phyloP scores from a whole-genome alignment of 192 early-diverging fungal species.

The Coemansia sp. region DNA sequence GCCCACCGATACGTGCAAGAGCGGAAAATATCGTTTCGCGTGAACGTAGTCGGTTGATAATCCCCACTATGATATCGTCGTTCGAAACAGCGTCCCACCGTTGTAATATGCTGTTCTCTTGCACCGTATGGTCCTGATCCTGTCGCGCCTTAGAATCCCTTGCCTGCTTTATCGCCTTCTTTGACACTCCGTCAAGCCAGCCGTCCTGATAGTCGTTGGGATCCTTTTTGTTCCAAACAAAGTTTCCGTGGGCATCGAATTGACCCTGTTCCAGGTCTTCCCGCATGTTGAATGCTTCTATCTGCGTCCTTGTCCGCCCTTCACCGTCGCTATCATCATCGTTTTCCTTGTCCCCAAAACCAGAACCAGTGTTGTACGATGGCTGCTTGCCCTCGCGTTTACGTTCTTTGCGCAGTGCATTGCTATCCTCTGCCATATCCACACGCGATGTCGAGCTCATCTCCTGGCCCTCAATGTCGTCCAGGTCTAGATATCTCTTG shows the following conservation, averaged over 20 bases:
- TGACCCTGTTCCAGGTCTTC: constrained; percentile 69
- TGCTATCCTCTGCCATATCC: background rate
- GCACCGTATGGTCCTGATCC: constrained; percentile 14
- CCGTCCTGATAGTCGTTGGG: constrained; percentile 69
- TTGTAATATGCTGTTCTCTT: constrained; percentile 10
- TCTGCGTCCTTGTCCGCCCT: constrained; percentile 8
- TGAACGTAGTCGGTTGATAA: constrained; percentile 60
- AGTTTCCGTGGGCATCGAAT: constrained; percentile 70
- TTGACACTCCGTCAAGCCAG: constrained; percentile 67
- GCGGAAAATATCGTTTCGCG: constrained; percentile 63
- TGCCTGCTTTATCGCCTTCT: constrained; percentile 59
- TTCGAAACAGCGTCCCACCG: constrained; percentile 53
- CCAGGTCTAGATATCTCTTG: constrained; percentile 54
- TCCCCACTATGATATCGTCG: constrained; percentile 56
- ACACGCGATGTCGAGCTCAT: constrained; percentile 36
- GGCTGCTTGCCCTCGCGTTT: background rate
- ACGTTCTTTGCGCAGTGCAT: background rate
- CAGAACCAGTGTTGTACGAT: background rate
- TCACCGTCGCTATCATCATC: constrained; percentile 4
- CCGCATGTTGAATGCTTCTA: constrained; percentile 79
- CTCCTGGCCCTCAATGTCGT: constrained; percentile 62
- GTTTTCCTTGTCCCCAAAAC: background rate
- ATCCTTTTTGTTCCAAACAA: constrained; percentile 67
- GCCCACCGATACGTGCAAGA: constrained; percentile 59
- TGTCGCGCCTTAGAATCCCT: constrained; percentile 52